Percentiles rank a stretch among this genome's conserved stretches.
Evolutionary conservation across 1,139 yeast species (phyloP).

Genomic region (Suzukiozyma palmioleophila): DNA sequence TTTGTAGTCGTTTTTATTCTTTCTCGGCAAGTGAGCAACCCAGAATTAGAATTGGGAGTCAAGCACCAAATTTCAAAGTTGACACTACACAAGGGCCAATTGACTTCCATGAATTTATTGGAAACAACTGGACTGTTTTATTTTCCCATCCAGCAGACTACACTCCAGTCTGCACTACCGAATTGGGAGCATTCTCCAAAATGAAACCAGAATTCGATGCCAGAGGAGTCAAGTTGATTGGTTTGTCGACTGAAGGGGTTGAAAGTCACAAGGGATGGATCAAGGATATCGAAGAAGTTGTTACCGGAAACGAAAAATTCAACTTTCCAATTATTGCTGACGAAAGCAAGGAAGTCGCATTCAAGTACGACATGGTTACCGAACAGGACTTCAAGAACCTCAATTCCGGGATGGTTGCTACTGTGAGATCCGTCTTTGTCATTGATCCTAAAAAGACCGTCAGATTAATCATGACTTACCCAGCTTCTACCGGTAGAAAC

Average conservation of each 20-base stretch:
- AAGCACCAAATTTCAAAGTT: conserved; percentile 81
- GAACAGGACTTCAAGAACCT: conserved; percentile 81
- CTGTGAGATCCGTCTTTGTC: conserved; percentile 84
- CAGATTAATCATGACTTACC: conserved; percentile 78
- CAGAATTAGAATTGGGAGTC: conserved; percentile 63
- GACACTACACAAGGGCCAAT: conserved; percentile 74
- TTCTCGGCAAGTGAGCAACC: conserved; percentile 63
- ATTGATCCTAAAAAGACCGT: conserved; percentile 86
- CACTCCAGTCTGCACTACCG: conserved; percentile 95
- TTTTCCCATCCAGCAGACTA: conserved; percentile 94
- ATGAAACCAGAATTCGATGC: conserved; percentile 78
- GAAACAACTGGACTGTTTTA: conserved; percentile 77
- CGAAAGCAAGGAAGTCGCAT: conserved; percentile 73
- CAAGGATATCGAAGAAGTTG: conserved; percentile 79
- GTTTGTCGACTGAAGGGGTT: conserved; percentile 76
- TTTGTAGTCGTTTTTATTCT: conserved; percentile 30
- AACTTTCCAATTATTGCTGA: conserved; percentile 88
- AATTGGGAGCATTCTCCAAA: conserved; percentile 85
- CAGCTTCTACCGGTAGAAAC: conserved; percentile 91
- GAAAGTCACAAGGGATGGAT: conserved; percentile 79
- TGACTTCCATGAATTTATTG: conserved; percentile 77
- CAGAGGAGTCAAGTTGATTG: conserved; percentile 80
- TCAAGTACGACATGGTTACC: conserved; percentile 84
- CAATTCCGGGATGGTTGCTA: conserved; percentile 62
- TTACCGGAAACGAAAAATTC: conserved; percentile 58